phyloP scores from a whole-genome alignment of 306 rosid genomes.

The Cucumis melo region DNA sequence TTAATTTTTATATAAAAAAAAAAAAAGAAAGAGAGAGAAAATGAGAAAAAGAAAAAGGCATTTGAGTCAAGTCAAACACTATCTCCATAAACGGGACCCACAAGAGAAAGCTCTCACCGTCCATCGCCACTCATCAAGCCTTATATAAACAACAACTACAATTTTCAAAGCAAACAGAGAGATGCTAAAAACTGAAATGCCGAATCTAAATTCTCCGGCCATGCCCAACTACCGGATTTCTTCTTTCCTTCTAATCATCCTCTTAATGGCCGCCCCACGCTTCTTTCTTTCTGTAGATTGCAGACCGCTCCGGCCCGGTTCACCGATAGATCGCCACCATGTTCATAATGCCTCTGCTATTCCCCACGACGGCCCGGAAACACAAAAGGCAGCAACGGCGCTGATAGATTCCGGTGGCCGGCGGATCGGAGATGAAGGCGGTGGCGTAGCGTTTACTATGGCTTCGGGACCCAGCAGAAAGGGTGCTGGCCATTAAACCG shows the following conservation, averaged over 20 bases:
- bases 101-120: slow-evolving; percentile 33
- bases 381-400: background rate
- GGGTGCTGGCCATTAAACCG: slow-evolving; percentile 64
- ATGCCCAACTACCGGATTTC: background rate
- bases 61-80: slow-evolving; percentile 1
- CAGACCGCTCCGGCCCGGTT: slow-evolving; percentile 23
- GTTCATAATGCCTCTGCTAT: slow-evolving; percentile 3
- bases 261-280: slow-evolving; percentile 19
- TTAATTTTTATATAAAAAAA: no score
- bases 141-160: slow-evolving; percentile 5
- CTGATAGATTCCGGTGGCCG: background rate
- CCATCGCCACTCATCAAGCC: slow-evolving; percentile 8
- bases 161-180: slow-evolving; percentile 13
- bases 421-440: slow-evolving; percentile 9
- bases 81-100: slow-evolving; percentile 28
- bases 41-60: background rate
- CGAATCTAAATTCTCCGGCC: slow-evolving; percentile 1
- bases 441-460: slow-evolving; percentile 28
- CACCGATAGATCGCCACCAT: background rate
- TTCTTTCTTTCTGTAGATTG: slow-evolving; percentile 17
- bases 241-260: slow-evolving; percentile 13
- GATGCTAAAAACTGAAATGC: slow-evolving; percentile 33
- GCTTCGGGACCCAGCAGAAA: slow-evolving; percentile 75
- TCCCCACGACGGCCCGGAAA: background rate
- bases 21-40: no score